A percentile compares a stretch with the other conserved stretches of the same genome.
These are phyloP conservation scores for Talaromyces sp. DNA, from an alignment of 2,329 filamentous ascomycete genomes.

Conservation along the genomic window DNA sequence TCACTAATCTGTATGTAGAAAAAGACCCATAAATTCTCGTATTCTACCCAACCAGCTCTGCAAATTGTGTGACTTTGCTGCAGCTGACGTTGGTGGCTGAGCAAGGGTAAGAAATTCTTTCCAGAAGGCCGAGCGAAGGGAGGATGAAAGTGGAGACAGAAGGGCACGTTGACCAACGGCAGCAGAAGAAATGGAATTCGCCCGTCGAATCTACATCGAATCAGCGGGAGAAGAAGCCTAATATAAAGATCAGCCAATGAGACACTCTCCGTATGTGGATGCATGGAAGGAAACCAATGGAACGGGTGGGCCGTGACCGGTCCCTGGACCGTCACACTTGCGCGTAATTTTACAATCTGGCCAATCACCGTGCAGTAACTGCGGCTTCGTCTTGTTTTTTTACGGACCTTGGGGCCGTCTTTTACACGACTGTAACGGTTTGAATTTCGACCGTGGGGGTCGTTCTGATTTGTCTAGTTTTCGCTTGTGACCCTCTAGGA, in stretches of 20 bases:
- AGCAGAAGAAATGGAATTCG: neutral
- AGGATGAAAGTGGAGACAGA: neutral
- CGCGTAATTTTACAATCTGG: neutral
- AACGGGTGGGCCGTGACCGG: slow-evolving; percentile 6
- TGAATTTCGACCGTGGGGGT: neutral
- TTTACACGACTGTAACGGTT: neutral
- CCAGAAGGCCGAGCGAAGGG: slow-evolving; percentile 13
- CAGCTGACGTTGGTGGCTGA: slow-evolving; percentile 11
- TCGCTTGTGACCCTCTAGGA: neutral
- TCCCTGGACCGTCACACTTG: neutral
- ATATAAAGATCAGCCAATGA: neutral
- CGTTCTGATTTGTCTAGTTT: neutral
- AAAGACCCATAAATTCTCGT: neutral
- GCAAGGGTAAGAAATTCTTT: neutral
- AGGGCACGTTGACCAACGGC: neutral
- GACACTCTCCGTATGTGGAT: neutral
- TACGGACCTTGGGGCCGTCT: neutral
- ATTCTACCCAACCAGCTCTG: neutral
- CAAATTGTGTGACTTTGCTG: neutral
- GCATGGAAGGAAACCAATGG: neutral
- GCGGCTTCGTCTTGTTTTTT: neutral
- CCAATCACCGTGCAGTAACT: neutral
- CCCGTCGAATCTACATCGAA: slow-evolving; percentile 5
- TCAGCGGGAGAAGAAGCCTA: slow-evolving; percentile 13
- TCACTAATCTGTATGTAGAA: neutral